Percentiles rank a stretch among this genome's conserved stretches.
Conservation (phyloP, 805 yeast species). For the Zygosaccharomyces gambellarensis region DNA sequence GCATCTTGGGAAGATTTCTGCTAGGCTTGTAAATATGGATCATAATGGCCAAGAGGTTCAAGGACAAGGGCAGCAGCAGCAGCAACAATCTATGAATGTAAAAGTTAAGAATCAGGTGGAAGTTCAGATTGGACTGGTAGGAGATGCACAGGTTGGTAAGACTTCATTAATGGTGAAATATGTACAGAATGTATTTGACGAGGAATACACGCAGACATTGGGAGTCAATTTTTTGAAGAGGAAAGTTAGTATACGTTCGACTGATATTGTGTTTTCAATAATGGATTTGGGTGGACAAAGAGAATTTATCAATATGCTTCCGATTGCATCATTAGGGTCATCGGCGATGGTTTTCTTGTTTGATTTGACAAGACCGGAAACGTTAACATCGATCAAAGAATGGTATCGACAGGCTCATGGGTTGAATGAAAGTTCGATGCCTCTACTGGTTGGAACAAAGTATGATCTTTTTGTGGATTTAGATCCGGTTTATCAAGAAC, state of each 20-base stretch:
- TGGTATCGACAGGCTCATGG: slow-evolving; percentile 94
- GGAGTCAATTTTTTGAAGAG: slow-evolving; percentile 96
- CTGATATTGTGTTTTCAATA: slow-evolving; percentile 83
- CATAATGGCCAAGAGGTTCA: background rate
- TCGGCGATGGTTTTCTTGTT: slow-evolving; percentile 87
- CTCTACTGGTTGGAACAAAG: slow-evolving; percentile 88
- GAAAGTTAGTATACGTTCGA: slow-evolving; percentile 73
- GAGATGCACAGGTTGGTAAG: slow-evolving; percentile 95
- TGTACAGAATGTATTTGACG: slow-evolving; percentile 91
- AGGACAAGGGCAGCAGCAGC: slow-evolving; percentile 7
- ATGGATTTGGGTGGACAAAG: slow-evolving; percentile 97
- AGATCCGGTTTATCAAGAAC: slow-evolving; percentile 74
- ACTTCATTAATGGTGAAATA: slow-evolving; percentile 95
- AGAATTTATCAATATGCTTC: slow-evolving; percentile 93
- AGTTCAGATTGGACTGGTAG: slow-evolving; percentile 84
- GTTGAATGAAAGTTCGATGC: slow-evolving; percentile 84
- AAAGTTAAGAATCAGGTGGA: slow-evolving; percentile 23
- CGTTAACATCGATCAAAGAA: slow-evolving; percentile 82
- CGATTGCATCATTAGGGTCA: slow-evolving; percentile 86
- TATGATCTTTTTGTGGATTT: slow-evolving; percentile 81
- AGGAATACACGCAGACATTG: slow-evolving; percentile 85
- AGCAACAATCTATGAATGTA: slow-evolving; percentile 8
- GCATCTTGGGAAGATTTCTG: background rate
- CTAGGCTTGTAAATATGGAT: background rate
- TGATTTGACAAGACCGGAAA: slow-evolving; percentile 81